Evolutionary conservation across 108 stramenopile genomes (phyloP).

Genomic region (Stephanodiscus minutulus): DNA sequence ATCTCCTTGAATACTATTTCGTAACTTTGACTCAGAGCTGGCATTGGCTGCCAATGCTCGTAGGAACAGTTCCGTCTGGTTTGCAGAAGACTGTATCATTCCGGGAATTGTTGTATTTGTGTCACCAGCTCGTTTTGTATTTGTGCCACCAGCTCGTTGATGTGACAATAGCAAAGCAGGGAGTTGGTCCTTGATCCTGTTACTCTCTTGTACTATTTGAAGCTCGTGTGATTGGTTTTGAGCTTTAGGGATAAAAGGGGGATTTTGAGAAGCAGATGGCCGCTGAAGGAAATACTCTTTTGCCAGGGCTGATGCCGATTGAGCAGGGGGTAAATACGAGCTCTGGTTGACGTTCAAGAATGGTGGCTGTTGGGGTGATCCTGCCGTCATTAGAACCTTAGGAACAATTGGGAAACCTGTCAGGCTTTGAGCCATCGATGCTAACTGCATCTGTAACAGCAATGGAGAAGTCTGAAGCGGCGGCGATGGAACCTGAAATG

Average conservation of each 20-base stretch:
- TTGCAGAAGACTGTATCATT: neutral
- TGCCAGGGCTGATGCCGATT: neutral
- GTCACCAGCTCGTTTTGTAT: too few species aligned
- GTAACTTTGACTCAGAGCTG: neutral
- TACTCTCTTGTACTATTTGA: neutral
- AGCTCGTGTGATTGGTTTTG: neutral
- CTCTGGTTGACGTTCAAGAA: neutral
- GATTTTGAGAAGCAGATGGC: neutral
- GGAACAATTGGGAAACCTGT: too few species aligned
- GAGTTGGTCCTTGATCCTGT: neutral
- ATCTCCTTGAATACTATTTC: neutral
- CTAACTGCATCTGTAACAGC: too few species aligned
- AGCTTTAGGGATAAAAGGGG: neutral
- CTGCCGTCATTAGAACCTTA: neutral
- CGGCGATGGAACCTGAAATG: too few species aligned
- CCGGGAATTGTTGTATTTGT: neutral
- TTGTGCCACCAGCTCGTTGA: constrained; percentile 1
- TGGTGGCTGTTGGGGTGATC: neutral
- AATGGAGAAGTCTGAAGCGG: too few species aligned
- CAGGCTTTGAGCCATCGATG: too few species aligned
- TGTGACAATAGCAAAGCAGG: constrained; percentile 1
- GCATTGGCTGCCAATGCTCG: neutral
- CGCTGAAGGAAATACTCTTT: neutral
- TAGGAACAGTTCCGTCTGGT: constrained; percentile 1
- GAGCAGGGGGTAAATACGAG: neutral